phyloP scores from a whole-genome alignment of 2,329 filamentous ascomycete genomes.

The Arthrobotrys entomopaga region DNA sequence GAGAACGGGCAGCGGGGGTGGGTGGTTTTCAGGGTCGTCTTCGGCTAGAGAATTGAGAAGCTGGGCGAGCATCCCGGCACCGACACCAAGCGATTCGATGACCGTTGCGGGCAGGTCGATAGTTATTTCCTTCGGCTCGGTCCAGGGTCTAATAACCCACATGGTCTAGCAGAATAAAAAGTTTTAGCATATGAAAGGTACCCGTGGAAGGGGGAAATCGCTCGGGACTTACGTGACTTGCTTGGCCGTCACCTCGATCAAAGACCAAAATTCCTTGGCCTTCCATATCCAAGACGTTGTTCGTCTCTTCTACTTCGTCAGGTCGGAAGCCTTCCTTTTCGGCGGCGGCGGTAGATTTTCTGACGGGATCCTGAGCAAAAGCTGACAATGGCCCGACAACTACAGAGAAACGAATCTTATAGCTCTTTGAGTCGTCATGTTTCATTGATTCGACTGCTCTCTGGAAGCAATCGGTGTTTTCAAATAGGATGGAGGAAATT shows the following conservation, averaged over 20 bases:
- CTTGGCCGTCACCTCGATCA: conserved; percentile 82
- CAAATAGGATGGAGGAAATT: conserved; percentile 83
- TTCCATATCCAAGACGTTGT: conserved; percentile 79
- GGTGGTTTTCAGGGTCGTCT: conserved; percentile 78
- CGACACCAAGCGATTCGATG: conserved; percentile 91
- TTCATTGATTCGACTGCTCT: conserved; percentile 88
- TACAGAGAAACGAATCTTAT: conserved; percentile 84
- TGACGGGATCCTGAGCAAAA: conserved; percentile 64
- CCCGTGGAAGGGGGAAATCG: conserved; percentile 6
- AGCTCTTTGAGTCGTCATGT: conserved; percentile 90
- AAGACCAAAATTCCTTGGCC: conserved; percentile 99
- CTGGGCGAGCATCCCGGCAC: conserved; percentile 91
- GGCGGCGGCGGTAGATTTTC: conserved; percentile 60
- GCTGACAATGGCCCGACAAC: conserved; percentile 76
- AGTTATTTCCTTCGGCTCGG: conserved; percentile 87
- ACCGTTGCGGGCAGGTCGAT: conserved; percentile 91
- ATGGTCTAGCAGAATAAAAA: conserved; percentile 74
- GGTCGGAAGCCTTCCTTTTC: conserved; percentile 62
- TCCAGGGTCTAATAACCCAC: conserved; percentile 98
- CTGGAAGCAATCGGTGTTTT: conserved; percentile 81
- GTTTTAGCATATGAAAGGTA: conserved; percentile 18
- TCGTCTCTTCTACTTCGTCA: conserved; percentile 63
- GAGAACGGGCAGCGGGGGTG: conserved; percentile 83
- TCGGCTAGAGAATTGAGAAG: conserved; percentile 92
- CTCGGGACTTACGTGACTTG: conserved; percentile 80